Evolutionary conservation across 768 basidiomycete species (phyloP).

Genomic region (Postia placenta): DNA sequence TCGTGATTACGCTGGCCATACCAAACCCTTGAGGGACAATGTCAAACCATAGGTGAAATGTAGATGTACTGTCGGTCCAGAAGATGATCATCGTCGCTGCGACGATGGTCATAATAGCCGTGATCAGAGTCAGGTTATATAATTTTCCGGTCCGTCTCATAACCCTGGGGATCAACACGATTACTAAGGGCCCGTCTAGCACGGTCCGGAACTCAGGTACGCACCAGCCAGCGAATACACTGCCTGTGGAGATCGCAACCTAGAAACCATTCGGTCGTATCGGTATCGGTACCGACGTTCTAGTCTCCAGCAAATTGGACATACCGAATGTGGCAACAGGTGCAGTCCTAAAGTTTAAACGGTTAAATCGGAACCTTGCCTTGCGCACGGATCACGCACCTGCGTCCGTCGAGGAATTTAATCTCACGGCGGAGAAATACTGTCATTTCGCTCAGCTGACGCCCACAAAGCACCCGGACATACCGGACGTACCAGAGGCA

Average conservation of each 20-base stretch:
- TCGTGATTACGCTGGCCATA: constrained; percentile 81
- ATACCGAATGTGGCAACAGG: constrained; percentile 84
- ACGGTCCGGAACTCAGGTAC: background rate
- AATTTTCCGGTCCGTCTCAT: constrained; percentile 86
- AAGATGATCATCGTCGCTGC: constrained; percentile 54
- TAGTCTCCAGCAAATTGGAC: constrained; percentile 17
- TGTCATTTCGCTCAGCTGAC: no score
- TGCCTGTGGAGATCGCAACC: constrained; percentile 79
- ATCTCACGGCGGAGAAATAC: constrained; percentile 81
- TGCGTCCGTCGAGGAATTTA: constrained; percentile 60
- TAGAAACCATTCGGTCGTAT: constrained; percentile 28
- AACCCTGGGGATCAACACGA: constrained; percentile 55
- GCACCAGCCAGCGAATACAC: constrained; percentile 83
- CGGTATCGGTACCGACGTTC: background rate
- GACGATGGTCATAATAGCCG: constrained; percentile 53
- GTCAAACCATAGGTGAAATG: constrained; percentile 69
- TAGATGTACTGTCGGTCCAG: constrained; percentile 61
- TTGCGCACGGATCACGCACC: no score
- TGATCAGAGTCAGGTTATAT: constrained; percentile 64
- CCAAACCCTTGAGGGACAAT: constrained; percentile 80
- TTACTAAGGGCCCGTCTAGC: background rate
- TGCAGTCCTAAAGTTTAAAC: constrained; percentile 55
- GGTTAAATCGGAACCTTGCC: background rate
- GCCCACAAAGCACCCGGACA: background rate
- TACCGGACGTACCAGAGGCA: constrained; percentile 59